Evolutionary conservation across 371 early-diverging fungal species (phyloP).

Genomic region (Haplosporangium sp.): DNA sequence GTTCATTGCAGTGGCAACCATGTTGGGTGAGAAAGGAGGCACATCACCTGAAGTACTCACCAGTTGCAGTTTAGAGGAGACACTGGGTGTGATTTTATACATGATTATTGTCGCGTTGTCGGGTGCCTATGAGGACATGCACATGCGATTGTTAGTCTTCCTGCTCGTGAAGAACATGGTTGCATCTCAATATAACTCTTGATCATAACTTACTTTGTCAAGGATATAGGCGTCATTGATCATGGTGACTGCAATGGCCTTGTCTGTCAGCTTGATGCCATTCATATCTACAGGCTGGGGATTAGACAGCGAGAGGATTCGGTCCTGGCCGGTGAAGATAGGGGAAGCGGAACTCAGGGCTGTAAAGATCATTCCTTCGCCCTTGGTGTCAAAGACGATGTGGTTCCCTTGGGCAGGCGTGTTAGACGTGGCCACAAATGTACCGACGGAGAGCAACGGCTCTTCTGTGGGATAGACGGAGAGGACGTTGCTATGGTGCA

Average conservation of each 20-base stretch:
- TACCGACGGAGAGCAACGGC: conserved; percentile 31
- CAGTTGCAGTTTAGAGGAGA: conserved; percentile 12
- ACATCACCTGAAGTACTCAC: conserved; percentile 15
- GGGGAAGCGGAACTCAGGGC: conserved; percentile 1
- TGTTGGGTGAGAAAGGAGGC: conserved; percentile 17
- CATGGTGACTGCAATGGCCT: conserved; percentile 34
- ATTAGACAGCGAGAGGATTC: conserved; percentile 17
- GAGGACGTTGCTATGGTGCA: conserved; percentile 10
- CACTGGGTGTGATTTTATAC: conserved; percentile 30
- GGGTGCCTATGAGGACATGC: too few relatives aligned
- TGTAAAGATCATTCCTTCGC: conserved; percentile 17
- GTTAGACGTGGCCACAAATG: conserved; percentile 18
- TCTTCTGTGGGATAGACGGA: conserved; percentile 14
- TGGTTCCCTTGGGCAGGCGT: conserved; percentile 39
- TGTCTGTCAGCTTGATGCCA: conserved; percentile 16
- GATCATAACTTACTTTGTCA: conserved; percentile 32
- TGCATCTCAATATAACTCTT: too few relatives aligned
- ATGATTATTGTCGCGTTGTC: conserved; percentile 23
- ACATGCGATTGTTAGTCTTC: too few relatives aligned
- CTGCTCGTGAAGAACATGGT: too few relatives aligned
- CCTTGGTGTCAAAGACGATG: conserved; percentile 28
- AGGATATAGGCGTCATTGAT: conserved; percentile 25
- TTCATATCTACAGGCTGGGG: conserved; percentile 32
- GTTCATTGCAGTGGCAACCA: conserved; percentile 20
- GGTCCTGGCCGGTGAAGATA: neutral